Percentiles rank a stretch among this genome's conserved stretches.
phyloP scores from a whole-genome alignment of 2,329 filamentous ascomycete species.

The Ophiostoma tasmaniense region DNA sequence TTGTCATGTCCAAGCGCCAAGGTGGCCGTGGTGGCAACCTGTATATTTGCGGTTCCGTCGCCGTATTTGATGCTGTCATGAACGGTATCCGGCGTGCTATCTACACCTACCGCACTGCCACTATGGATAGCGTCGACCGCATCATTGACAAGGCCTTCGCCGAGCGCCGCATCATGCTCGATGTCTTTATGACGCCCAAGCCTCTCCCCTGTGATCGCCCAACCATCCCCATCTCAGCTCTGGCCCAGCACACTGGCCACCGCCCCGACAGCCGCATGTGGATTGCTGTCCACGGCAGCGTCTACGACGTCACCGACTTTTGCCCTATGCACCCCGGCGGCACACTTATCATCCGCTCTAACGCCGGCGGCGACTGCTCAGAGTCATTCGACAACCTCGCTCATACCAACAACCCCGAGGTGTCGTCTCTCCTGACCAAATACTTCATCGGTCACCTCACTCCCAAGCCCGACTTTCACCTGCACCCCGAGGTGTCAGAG shows the following conservation, averaged over 20 bases:
- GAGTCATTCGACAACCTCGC: slow-evolving; percentile 46
- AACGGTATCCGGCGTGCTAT: slow-evolving; percentile 47
- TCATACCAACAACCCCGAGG: slow-evolving; percentile 47
- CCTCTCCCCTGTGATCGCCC: slow-evolving; percentile 42
- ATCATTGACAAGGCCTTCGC: slow-evolving; percentile 46
- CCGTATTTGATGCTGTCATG: slow-evolving; percentile 47
- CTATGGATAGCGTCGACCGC: slow-evolving; percentile 42
- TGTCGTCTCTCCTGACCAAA: slow-evolving; percentile 43
- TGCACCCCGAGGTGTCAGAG: slow-evolving; percentile 33
- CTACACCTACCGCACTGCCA: slow-evolving; percentile 43
- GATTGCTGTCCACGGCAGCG: slow-evolving; percentile 45
- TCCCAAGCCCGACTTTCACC: slow-evolving; percentile 39
- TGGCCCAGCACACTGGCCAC: slow-evolving; percentile 44
- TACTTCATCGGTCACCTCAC: slow-evolving; percentile 46
- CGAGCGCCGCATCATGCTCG: slow-evolving; percentile 47
- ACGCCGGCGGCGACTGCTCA: slow-evolving; percentile 46
- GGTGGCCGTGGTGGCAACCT: slow-evolving; percentile 42
- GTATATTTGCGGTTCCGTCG: slow-evolving; percentile 41
- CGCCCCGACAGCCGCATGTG: slow-evolving; percentile 38
- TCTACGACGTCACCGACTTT: slow-evolving; percentile 47
- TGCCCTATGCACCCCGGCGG: slow-evolving; percentile 45
- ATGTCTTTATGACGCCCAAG: slow-evolving; percentile 49
- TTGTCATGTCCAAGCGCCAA: slow-evolving; percentile 49
- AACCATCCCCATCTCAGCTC: slow-evolving; percentile 40
- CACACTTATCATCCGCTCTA: slow-evolving; percentile 45